Evolutionary conservation across 2,329 filamentous ascomycete genomes (phyloP).

Genomic region (Aureobasidium subglaciale): DNA sequence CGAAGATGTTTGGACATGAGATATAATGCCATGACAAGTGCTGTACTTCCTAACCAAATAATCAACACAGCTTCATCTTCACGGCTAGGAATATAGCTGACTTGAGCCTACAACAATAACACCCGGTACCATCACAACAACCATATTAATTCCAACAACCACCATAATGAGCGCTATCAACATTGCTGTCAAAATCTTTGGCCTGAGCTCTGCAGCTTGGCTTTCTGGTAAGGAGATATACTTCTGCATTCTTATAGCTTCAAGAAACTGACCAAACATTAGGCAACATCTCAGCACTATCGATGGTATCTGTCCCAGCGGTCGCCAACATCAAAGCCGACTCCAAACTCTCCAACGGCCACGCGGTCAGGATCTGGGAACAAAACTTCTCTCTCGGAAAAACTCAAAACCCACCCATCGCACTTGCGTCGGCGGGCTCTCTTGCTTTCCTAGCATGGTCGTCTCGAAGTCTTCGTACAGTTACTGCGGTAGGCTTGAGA

Average conservation of each 20-base stretch:
- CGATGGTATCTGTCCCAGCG: neutral
- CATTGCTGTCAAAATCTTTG: neutral
- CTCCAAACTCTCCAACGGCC: neutral
- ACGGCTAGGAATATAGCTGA: too few relatives aligned
- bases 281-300: constrained; percentile 4
- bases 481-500: neutral
- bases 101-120: too few relatives aligned
- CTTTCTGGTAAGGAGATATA: neutral
- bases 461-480: neutral
- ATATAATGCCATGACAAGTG: too few relatives aligned
- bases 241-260: neutral
- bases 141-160: neutral
- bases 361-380: neutral
- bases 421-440: neutral
- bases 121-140: too few relatives aligned
- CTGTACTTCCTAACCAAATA: too few relatives aligned
- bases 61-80: too few relatives aligned
- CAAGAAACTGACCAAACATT: neutral
- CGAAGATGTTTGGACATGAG: too few relatives aligned
- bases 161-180: neutral
- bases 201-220: neutral
- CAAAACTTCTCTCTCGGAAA: neutral
- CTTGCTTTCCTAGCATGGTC: neutral
- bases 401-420: neutral
- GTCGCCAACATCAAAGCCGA: neutral